phyloP scores from a whole-genome alignment of 139 green algal species.

The Protoeuglena noctilucae region DNA sequence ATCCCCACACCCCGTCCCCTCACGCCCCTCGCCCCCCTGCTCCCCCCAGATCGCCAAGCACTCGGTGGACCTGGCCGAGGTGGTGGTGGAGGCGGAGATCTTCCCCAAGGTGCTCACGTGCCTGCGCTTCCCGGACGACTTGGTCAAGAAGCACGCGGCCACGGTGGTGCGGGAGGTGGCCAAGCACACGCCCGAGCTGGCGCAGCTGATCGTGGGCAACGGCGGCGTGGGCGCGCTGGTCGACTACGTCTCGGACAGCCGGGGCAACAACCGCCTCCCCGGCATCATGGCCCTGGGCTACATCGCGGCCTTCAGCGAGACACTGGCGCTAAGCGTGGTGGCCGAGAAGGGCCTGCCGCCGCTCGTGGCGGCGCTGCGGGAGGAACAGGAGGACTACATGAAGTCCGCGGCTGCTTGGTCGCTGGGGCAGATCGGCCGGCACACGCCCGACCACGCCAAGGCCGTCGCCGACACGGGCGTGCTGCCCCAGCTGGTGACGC shows the following conservation, averaged over 20 bases:
- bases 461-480: slow-evolving; percentile 57
- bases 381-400: slow-evolving; percentile 68
- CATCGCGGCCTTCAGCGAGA: slow-evolving; percentile 72
- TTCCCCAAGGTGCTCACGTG: slow-evolving; percentile 75
- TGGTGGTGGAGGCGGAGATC: slow-evolving; percentile 73
- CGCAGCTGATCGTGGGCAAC: slow-evolving; percentile 65
- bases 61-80: slow-evolving; percentile 69
- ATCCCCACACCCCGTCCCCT: too few relatives aligned
- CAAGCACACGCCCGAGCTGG: slow-evolving; percentile 79
- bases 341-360: slow-evolving; percentile 57
- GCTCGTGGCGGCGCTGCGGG: slow-evolving; percentile 38
- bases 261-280: slow-evolving; percentile 34
- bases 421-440: slow-evolving; percentile 55
- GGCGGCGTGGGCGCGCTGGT: slow-evolving; percentile 67
- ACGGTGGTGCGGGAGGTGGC: slow-evolving; percentile 47
- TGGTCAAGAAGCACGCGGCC: slow-evolving; percentile 62
- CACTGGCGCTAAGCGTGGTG: slow-evolving; percentile 59
- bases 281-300: slow-evolving; percentile 77
- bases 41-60: slow-evolving; percentile 81
- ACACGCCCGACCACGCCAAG: slow-evolving; percentile 75
- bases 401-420: slow-evolving; percentile 51
- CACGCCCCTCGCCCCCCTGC: too few relatives aligned
- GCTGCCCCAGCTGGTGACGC: slow-evolving; percentile 39
- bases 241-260: slow-evolving; percentile 42
- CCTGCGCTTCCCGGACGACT: slow-evolving; percentile 70